A percentile compares a stretch with the other conserved stretches of the same genome.
phyloP scores from a whole-genome alignment of 352 stramenopile genomes.

The Globisporangium emineosum region DNA sequence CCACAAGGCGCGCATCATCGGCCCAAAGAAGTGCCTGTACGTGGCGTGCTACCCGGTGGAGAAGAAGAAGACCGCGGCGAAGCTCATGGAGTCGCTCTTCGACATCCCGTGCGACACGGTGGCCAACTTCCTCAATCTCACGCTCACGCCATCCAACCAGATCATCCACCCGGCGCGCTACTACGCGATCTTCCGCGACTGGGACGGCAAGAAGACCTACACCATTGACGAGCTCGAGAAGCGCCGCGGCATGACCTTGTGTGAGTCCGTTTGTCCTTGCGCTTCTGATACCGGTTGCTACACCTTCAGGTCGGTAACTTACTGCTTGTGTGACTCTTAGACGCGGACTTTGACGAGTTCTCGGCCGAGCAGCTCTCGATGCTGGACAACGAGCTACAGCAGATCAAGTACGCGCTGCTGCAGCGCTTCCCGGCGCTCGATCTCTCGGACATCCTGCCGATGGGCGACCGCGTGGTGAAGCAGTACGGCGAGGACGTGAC shows the following conservation, averaged over 20 bases:
- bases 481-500: constrained; percentile 91
- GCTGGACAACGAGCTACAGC: constrained; percentile 92
- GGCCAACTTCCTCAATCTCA: constrained; percentile 92
- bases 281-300: background rate
- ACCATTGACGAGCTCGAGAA: constrained; percentile 78
- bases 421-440: constrained; percentile 90
- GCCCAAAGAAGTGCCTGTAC: constrained; percentile 89
- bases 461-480: constrained; percentile 89
- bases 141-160: constrained; percentile 92
- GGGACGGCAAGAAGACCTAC: constrained; percentile 89
- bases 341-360: constrained; percentile 92
- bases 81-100: constrained; percentile 85
- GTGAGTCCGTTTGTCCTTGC: constrained; percentile 31
- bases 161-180: constrained; percentile 93
- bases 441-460: constrained; percentile 88
- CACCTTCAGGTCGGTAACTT: background rate
- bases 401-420: constrained; percentile 88
- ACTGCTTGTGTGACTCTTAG: constrained; percentile 20
- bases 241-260: constrained; percentile 86
- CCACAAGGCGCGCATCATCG: constrained; percentile 88
- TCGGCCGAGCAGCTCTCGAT: constrained; percentile 90
- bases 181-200: constrained; percentile 92
- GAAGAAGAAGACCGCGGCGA: constrained; percentile 66
- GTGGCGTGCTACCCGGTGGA: constrained; percentile 90
- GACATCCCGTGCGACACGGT: constrained; percentile 90